Conservation (phyloP, 176 grass and related monocot genomes). For the Juncus effusus region DNA sequence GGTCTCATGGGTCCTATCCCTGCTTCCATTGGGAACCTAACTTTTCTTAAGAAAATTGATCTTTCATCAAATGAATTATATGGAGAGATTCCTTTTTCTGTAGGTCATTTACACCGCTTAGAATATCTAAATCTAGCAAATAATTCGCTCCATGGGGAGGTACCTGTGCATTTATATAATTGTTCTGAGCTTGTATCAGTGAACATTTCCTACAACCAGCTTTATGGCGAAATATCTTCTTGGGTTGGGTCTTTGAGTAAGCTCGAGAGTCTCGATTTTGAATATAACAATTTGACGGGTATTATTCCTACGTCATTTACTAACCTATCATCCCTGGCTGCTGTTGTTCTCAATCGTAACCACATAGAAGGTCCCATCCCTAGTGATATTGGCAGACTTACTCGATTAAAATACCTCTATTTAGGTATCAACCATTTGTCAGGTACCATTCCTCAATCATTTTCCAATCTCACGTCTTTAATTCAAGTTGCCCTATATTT, state of each 20-base stretch:
- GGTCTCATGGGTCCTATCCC: constrained; percentile 28
- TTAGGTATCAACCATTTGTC: background rate
- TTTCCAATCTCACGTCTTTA: constrained; percentile 5
- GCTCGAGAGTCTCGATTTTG: background rate
- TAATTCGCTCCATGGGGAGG: background rate
- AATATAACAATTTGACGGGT: background rate
- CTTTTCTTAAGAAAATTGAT: background rate
- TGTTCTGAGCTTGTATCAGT: background rate
- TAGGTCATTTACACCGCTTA: background rate
- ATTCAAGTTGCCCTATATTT: background rate
- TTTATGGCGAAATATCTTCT: background rate
- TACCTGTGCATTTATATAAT: background rate
- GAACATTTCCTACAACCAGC: background rate
- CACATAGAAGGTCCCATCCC: background rate
- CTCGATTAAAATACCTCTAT: background rate
- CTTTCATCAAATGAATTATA: background rate
- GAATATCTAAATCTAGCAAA: background rate
- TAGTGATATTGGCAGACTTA: background rate
- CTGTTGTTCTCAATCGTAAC: background rate
- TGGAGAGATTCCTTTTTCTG: constrained; percentile 1
- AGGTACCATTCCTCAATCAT: background rate
- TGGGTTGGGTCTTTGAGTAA: background rate
- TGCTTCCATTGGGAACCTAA: constrained; percentile 18
- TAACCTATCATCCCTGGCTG: background rate
- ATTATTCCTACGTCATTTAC: background rate